phyloP scores from a whole-genome alignment of 257 asterid genomes.

The Fraxinus cuspidata region DNA sequence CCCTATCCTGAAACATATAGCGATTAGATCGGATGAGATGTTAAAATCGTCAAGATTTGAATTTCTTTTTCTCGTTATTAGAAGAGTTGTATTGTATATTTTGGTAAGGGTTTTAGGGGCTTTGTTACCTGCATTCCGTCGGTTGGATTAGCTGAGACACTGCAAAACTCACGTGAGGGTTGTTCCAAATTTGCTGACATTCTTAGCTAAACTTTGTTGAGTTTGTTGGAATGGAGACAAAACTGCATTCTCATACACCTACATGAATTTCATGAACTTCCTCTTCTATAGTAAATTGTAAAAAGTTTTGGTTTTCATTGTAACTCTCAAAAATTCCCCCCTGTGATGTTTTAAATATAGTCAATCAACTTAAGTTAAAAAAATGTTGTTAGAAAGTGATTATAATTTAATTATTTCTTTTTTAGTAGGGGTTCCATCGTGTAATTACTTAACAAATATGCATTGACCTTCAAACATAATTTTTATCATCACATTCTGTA shows the following conservation, averaged over 20 bases:
- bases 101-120: not conserved
- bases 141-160: not conserved
- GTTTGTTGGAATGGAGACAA: not conserved
- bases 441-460: too few relatives aligned
- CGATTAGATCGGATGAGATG: too few relatives aligned
- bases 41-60: too few relatives aligned
- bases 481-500: too few relatives aligned
- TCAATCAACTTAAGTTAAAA: too few relatives aligned
- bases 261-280: not conserved
- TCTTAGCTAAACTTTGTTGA: not conserved
- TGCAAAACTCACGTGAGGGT: slow-evolving; percentile 3
- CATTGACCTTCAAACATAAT: too few relatives aligned
- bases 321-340: not conserved
- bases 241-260: not conserved
- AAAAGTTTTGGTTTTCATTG: not conserved
- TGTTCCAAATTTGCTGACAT: not conserved
- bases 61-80: too few relatives aligned
- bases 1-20: too few relatives aligned
- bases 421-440: too few relatives aligned
- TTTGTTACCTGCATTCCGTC: not conserved
- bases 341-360: too few relatives aligned
- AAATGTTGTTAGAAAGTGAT: too few relatives aligned
- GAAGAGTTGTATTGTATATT: not conserved
- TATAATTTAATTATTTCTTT: too few relatives aligned
- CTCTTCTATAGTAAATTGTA: not conserved